phyloP scores from a whole-genome alignment of 768 basidiomycete genomes.

The Rhodocollybia butyracea region DNA sequence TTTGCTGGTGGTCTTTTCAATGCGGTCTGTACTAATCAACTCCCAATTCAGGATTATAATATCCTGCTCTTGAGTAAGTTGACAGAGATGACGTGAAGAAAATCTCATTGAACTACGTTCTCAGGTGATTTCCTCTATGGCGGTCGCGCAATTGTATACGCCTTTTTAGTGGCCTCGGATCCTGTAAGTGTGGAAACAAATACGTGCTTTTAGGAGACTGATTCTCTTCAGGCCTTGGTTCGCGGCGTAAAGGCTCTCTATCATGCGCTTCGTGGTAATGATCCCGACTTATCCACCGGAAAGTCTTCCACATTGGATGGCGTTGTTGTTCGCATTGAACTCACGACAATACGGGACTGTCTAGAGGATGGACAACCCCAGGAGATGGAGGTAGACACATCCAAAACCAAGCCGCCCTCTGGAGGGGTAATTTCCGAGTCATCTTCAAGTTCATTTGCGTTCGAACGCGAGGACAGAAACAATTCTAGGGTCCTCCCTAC shows the following conservation, averaged over 20 bases:
- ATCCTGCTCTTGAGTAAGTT: conserved; percentile 11
- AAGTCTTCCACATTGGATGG: not conserved
- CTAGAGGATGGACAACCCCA: not conserved
- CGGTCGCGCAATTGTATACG: conserved; percentile 15
- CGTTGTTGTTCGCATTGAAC: conserved; percentile 2
- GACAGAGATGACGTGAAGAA: no score
- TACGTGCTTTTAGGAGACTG: not conserved
- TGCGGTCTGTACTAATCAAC: not conserved
- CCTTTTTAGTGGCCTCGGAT: conserved; percentile 14
- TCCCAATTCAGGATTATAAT: not conserved
- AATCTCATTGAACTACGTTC: not conserved
- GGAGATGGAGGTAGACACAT: not conserved
- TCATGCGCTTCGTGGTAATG: not conserved
- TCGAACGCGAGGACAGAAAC: no score
- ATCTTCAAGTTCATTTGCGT: not conserved
- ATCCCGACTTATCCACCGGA: not conserved
- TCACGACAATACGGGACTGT: not conserved
- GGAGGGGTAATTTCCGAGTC: not conserved
- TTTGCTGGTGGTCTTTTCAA: conserved; percentile 6
- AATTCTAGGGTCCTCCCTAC: not conserved
- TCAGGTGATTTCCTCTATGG: conserved; percentile 18
- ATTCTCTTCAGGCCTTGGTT: conserved; percentile 9
- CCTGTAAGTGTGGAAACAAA: conserved; percentile 9
- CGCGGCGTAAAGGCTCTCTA: conserved; percentile 9
- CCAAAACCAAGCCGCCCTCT: not conserved